Evolutionary conservation across 2,329 filamentous ascomycete species (phyloP).

Genomic region (Colletotrichum tofieldiae): DNA sequence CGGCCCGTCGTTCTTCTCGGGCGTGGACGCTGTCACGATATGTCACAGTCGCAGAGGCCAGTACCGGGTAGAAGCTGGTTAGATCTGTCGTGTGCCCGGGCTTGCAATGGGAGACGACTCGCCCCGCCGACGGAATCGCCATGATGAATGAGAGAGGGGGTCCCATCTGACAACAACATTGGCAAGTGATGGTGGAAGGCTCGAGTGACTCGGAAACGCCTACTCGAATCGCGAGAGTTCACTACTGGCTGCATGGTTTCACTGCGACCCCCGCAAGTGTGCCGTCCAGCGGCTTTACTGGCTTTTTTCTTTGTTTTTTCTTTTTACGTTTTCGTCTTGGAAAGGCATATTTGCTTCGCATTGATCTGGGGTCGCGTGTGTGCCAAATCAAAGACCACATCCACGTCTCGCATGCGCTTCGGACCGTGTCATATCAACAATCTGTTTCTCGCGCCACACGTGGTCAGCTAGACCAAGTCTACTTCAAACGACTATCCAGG

Average conservation of each 20-base stretch:
- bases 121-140: neutral
- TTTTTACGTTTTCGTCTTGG: neutral
- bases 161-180: constrained; percentile 1
- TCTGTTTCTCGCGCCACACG: neutral
- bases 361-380: neutral
- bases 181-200: neutral
- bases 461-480: neutral
- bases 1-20: neutral
- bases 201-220: neutral
- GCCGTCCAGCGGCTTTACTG: neutral
- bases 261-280: neutral
- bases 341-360: neutral
- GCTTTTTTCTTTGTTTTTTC: neutral
- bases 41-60: constrained; percentile 7
- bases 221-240: neutral
- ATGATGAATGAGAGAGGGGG: constrained; percentile 4
- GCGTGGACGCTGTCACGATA: constrained; percentile 17
- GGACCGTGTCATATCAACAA: neutral
- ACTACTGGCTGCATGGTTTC: neutral
- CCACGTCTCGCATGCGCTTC: neutral
- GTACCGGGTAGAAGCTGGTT: constrained; percentile 13
- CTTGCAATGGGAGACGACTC: constrained; percentile 10
- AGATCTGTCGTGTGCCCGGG: constrained; percentile 6
- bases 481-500: neutral
- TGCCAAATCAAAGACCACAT: neutral